These are phyloP conservation scores for Grosmannia serpens DNA, from an alignment of 2,329 filamentous ascomycete genomes.

Conservation along the genomic window DNA sequence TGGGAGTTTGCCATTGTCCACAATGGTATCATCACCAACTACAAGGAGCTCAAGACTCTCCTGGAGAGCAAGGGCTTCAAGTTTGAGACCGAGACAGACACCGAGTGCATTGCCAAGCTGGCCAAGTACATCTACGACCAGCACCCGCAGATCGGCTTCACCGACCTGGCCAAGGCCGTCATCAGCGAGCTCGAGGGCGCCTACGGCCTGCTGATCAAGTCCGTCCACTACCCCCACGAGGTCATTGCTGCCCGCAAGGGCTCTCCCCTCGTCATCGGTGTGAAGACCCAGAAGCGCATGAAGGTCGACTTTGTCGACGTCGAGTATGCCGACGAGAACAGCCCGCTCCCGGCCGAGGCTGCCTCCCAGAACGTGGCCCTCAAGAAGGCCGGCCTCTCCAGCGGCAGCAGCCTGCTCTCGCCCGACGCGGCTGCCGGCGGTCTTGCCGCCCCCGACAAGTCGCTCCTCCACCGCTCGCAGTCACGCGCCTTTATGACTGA, in stretches of 20 bases:
- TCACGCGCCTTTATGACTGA: conserved; percentile 98
- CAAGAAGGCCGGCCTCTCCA: conserved; percentile 83
- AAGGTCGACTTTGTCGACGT: conserved; percentile 99
- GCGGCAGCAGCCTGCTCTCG: conserved; percentile 52
- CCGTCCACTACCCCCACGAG: conserved; percentile 95
- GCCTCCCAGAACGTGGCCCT: conserved; percentile 93
- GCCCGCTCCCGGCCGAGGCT: conserved; percentile 76
- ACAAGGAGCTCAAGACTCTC: conserved; percentile 96
- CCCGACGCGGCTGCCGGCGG: conserved; percentile 30
- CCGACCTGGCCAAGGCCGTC: conserved; percentile 90
- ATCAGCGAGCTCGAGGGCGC: conserved; percentile 98
- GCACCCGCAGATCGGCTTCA: conserved; percentile 90
- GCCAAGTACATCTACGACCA: conserved; percentile 96
- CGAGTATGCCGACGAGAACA: conserved; percentile 82
- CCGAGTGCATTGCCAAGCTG: conserved; percentile 97
- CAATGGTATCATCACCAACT: conserved; percentile 99
- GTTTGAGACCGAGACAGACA: conserved; percentile 99
- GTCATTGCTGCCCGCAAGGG: conserved; percentile 97
- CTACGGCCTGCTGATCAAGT: conserved; percentile 95
- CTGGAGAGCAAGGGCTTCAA: conserved; percentile 90
- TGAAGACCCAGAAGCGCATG: conserved; percentile 96
- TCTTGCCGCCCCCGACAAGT: conserved; percentile 89
- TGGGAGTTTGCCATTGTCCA: conserved; percentile 98
- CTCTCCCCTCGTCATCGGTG: conserved; percentile 92
- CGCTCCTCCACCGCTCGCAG: conserved; percentile 93